A percentile compares a stretch with the other conserved stretches of the same genome.
phyloP scores from a whole-genome alignment of 805 yeast species.

The Hanseniaspora jakobsenii region DNA sequence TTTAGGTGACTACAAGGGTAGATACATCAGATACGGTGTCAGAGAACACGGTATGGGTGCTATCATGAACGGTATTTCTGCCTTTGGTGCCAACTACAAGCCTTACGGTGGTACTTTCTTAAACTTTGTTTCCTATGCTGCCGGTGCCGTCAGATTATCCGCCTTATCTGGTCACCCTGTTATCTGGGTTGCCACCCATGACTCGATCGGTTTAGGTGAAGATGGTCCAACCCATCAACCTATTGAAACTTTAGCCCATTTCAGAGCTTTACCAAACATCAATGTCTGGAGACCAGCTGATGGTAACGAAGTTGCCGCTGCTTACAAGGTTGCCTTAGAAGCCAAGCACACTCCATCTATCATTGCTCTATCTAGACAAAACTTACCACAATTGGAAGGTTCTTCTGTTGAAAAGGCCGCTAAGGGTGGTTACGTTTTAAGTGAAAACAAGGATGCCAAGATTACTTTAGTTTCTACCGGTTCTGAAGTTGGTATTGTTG shows the following conservation, averaged over 20 bases:
- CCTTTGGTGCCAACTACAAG: slow-evolving; percentile 71
- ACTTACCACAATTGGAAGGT: slow-evolving; percentile 86
- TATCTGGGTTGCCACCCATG: slow-evolving; percentile 82
- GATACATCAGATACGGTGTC: slow-evolving; percentile 94
- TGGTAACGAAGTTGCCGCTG: slow-evolving; percentile 80
- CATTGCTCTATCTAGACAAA: slow-evolving; percentile 73
- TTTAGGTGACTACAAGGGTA: slow-evolving; percentile 78
- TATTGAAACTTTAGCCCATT: slow-evolving; percentile 75
- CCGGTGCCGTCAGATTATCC: slow-evolving; percentile 77
- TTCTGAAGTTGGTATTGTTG: slow-evolving; percentile 74
- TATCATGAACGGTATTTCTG: slow-evolving; percentile 91
- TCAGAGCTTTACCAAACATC: slow-evolving; percentile 73
- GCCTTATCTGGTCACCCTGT: slow-evolving; percentile 76
- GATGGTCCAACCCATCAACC: slow-evolving; percentile 94
- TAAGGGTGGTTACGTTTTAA: slow-evolving; percentile 85
- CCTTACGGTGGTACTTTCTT: slow-evolving; percentile 96
- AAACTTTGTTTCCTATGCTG: slow-evolving; percentile 76
- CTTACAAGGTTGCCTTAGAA: slow-evolving; percentile 55
- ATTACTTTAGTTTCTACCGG: slow-evolving; percentile 80
- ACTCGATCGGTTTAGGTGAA: slow-evolving; percentile 83
- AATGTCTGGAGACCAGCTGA: slow-evolving; percentile 90
- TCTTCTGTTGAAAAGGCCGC: slow-evolving; percentile 81
- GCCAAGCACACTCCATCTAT: slow-evolving; percentile 57
- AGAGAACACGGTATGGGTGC: slow-evolving; percentile 99
- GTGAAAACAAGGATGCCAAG: slow-evolving; percentile 42